These are phyloP conservation scores for Rhododendron simsii DNA, from an alignment of 148 eudicot genomes.

Conservation along the genomic window DNA sequence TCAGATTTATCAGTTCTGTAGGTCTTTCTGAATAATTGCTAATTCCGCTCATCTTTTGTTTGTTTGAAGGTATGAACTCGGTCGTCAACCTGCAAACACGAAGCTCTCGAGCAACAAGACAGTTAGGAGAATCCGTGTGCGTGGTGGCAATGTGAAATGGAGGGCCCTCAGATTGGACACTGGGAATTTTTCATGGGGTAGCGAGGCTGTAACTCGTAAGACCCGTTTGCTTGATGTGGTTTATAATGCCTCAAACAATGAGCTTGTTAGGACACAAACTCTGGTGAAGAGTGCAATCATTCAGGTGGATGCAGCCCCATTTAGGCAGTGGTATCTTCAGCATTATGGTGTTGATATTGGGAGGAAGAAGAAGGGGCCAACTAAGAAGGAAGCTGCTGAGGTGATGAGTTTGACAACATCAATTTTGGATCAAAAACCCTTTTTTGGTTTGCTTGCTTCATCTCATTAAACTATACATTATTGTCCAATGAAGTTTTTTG, in stretches of 20 bases:
- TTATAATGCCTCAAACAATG: slow-evolving; percentile 29
- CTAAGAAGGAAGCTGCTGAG: slow-evolving; percentile 13
- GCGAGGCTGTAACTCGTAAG: slow-evolving; percentile 31
- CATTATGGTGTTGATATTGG: slow-evolving; percentile 29
- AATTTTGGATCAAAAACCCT: not conserved
- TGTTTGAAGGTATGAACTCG: slow-evolving; percentile 27
- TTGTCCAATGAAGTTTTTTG: not conserved
- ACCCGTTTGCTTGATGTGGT: slow-evolving; percentile 28
- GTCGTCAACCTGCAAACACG: slow-evolving; percentile 28
- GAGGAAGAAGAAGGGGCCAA: slow-evolving; percentile 21
- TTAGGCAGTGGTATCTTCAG: slow-evolving; percentile 29
- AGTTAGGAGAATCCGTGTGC: slow-evolving; percentile 26
- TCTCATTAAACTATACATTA: not conserved
- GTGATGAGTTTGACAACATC: not conserved
- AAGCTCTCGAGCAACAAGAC: slow-evolving; percentile 34
- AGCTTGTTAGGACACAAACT: slow-evolving; percentile 28
- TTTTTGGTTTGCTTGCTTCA: not conserved
- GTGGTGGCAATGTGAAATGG: slow-evolving; percentile 35
- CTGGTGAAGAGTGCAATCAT: slow-evolving; percentile 28
- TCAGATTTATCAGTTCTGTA: not conserved
- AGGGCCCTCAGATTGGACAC: slow-evolving; percentile 30
- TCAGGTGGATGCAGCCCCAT: slow-evolving; percentile 31
- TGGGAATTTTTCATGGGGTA: slow-evolving; percentile 33
- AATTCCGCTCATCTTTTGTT: not conserved
- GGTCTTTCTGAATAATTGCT: not conserved